These are phyloP conservation scores for Lunularia cruciata DNA, from an alignment of 225 moss, liverwort and hornwort species.

Conservation along the genomic window DNA sequence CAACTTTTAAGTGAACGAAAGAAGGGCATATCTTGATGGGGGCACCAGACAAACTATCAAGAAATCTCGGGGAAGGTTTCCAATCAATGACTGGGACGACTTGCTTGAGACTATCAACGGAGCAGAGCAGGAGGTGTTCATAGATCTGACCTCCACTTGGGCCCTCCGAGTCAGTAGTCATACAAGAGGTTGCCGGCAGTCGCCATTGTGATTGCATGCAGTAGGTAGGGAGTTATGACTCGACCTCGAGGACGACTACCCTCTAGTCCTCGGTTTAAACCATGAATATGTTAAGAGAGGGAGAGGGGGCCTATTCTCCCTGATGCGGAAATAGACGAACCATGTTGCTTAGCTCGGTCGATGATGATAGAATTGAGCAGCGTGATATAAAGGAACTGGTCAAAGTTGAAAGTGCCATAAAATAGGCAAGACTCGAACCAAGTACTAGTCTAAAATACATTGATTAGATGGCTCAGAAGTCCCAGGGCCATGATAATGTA, in stretches of 20 bases:
- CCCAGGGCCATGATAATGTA: too few species aligned
- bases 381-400: not conserved
- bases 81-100: not conserved
- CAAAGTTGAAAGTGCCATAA: not conserved
- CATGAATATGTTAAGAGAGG: not conserved
- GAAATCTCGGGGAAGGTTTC: constrained; percentile 7
- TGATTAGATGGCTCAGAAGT: too few species aligned
- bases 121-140: not conserved
- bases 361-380: not conserved
- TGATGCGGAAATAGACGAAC: not conserved
- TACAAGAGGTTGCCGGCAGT: not conserved
- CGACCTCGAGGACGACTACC: not conserved
- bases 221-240: not conserved
- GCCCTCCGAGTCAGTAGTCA: too few species aligned
- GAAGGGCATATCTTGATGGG: not conserved
- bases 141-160: too few species aligned
- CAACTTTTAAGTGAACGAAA: not conserved
- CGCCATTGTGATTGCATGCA: not conserved
- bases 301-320: not conserved
- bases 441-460: not conserved
- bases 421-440: not conserved
- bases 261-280: not conserved
- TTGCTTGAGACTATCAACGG: not conserved
- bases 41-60: not conserved
- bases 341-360: not conserved